Percentiles rank a stretch among this genome's conserved stretches.
phyloP scores from a whole-genome alignment of 495 filamentous ascomycete genomes.

The Emericellopsis terricola region DNA sequence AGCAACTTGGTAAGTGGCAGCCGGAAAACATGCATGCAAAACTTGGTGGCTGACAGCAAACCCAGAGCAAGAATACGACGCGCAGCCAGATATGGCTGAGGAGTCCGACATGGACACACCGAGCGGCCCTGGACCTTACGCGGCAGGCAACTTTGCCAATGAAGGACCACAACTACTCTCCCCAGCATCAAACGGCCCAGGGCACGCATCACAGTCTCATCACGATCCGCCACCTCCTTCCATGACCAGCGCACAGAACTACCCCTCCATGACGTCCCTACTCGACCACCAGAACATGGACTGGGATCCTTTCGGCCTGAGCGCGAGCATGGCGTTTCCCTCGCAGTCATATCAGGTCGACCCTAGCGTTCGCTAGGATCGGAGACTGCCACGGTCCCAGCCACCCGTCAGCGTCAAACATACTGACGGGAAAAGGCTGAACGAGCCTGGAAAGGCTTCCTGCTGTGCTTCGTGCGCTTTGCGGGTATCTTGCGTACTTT shows the following conservation, averaged over 20 bases:
- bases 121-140: conserved; percentile 47
- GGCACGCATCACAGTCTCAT: conserved; percentile 2
- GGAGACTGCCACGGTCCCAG: no score
- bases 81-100: conserved; percentile 85
- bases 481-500: no score
- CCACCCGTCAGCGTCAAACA: no score
- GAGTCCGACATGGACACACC: conserved; percentile 56
- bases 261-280: conserved; percentile 44
- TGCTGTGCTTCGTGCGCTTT: no score
- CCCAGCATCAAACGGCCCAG: conserved; percentile 2
- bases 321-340: conserved; percentile 86
- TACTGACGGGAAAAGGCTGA: no score
- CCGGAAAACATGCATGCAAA: no score
- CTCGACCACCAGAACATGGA: conserved; percentile 55
- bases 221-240: conserved; percentile 3
- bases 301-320: conserved; percentile 78
- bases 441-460: no score
- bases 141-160: conserved; percentile 18
- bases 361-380: no score
- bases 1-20: conserved; percentile 91
- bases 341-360: conserved; percentile 68
- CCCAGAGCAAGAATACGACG: conserved; percentile 98
- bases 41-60: no score
- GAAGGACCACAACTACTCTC: conserved; percentile 12
- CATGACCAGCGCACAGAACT: conserved; percentile 4